phyloP scores from a whole-genome alignment of 2,329 filamentous ascomycete genomes.

The Grosmannia huntii region DNA sequence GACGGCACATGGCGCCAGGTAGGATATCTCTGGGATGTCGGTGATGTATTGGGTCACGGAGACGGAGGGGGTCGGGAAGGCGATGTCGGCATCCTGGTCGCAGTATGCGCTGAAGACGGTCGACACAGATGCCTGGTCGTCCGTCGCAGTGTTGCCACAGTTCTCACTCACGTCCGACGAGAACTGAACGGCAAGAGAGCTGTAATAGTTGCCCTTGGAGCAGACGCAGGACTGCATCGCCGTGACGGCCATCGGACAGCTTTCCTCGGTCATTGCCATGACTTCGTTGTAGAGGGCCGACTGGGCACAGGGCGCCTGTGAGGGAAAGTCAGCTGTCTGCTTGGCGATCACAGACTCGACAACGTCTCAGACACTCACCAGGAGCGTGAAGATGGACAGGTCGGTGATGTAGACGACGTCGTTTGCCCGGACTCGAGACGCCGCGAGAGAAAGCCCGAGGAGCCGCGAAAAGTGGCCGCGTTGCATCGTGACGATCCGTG shows the following conservation, averaged over 20 bases:
- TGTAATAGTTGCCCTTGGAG: slow-evolving; percentile 30
- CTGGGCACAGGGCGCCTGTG: slow-evolving; percentile 32
- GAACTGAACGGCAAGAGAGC: slow-evolving; percentile 24
- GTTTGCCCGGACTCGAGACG: neutral
- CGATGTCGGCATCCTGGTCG: slow-evolving; percentile 21
- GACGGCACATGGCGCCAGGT: slow-evolving; percentile 31
- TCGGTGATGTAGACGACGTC: slow-evolving; percentile 31
- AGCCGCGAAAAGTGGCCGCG: neutral
- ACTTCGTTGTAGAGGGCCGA: slow-evolving; percentile 32
- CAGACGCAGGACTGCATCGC: slow-evolving; percentile 40
- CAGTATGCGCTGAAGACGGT: slow-evolving; percentile 36
- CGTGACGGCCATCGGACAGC: slow-evolving; percentile 29
- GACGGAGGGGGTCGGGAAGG: slow-evolving; percentile 30
- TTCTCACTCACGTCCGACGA: slow-evolving; percentile 26
- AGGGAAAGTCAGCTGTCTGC: slow-evolving; percentile 1
- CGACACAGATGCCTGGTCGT: slow-evolving; percentile 34
- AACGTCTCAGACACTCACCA: slow-evolving; percentile 14
- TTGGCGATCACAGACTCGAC: slow-evolving; percentile 11
- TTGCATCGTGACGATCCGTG: neutral
- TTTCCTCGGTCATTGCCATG: slow-evolving; percentile 26
- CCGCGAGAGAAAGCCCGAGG: slow-evolving; percentile 8
- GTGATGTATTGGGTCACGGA: slow-evolving; percentile 35
- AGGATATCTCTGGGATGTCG: slow-evolving; percentile 29
- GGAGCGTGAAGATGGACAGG: slow-evolving; percentile 25
- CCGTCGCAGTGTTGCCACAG: slow-evolving; percentile 33